phyloP scores from a whole-genome alignment of 768 basidiomycete species.

The Cantharellus anzutake region DNA sequence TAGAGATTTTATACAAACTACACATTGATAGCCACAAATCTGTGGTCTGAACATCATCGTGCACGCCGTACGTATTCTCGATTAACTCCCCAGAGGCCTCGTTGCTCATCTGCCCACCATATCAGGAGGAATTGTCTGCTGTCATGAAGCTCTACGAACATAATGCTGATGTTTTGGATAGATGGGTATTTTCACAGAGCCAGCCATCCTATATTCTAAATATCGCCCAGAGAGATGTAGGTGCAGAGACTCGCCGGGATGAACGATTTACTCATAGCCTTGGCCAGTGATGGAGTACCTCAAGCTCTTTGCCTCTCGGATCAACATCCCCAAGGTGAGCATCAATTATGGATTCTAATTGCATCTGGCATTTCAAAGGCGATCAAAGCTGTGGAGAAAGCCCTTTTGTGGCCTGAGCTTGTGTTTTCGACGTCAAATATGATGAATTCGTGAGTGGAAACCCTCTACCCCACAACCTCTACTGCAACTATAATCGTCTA shows the following conservation, averaged over 20 bases:
- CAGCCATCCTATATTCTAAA: constrained; percentile 83
- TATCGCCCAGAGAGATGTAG: constrained; percentile 81
- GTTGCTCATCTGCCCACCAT: not conserved
- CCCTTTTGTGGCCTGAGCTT: constrained; percentile 95
- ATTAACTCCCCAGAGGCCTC: constrained; percentile 1
- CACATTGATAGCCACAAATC: constrained; percentile 59
- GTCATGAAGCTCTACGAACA: constrained; percentile 74
- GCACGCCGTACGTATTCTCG: constrained; percentile 39
- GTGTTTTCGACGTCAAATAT: constrained; percentile 97
- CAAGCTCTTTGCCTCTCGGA: constrained; percentile 84
- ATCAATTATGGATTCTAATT: not conserved
- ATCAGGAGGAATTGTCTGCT: constrained; percentile 58
- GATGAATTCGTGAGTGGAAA: constrained; percentile 75
- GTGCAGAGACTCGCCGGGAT: constrained; percentile 17
- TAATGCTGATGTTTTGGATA: constrained; percentile 46
- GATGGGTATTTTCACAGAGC: constrained; percentile 97
- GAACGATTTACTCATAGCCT: constrained; percentile 1
- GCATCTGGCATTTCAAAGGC: constrained; percentile 26
- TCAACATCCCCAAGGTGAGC: constrained; percentile 86
- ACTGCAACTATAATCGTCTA: no score
- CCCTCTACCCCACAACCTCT: no score
- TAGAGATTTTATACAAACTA: no score
- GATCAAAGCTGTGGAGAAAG: constrained; percentile 87
- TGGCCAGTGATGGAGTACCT: constrained; percentile 89
- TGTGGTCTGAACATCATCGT: constrained; percentile 97